Evolutionary conservation across 73 alveolate genomes (phyloP), one percentile per base, ranked within the genome.

Genomic region (Diophrys appendiculata): DNA sequence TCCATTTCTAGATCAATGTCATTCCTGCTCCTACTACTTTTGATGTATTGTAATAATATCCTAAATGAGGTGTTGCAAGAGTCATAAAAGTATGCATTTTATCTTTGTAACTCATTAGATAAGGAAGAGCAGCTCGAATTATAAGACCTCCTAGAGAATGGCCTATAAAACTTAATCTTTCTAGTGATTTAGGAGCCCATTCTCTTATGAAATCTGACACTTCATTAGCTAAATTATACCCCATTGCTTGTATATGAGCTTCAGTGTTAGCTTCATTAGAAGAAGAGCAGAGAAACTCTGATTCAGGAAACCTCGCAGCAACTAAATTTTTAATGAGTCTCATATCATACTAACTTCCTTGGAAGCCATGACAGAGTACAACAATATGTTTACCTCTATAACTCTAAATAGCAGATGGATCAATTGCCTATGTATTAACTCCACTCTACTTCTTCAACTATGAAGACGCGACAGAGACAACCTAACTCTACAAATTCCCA

Each of bases 301-400:
- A 97, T 65, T 98, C 98, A 26, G 99, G 99, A 74, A 94, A 96
- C 65, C 91, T 85, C 83, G 94, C 72, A 23, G 98, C 90, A 34
- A 98, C 91, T 87, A 96, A 94, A 92, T 96, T 97, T 94, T 94
- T 95, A 83, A 98, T 80, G 5, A 97, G 93, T 35, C 99, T 88
- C 99, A 98, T 95, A 85, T 98, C 99, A 65, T 88, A 88, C 54
- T 98, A 95, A 84, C 97, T 97, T 71, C 99, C 99, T 90, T 98
- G 96, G 84, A 98, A 98, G 55, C 99, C 99, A 88, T 98, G 99
- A 30, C 91, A 98, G 60, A 98, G 90, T 25, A 98, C 99, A 67
- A 98, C 86, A 54, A 98, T 81, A 77, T 98, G n/a, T n/a, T n/a
- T n/a, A n/a, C n/a, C n/a, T n/a, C n/a, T n/a, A n/a, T n/a, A n/a